Conservation (phyloP, 1,284 basidiomycete genomes). For the Moesziomyces globuligerus region DNA sequence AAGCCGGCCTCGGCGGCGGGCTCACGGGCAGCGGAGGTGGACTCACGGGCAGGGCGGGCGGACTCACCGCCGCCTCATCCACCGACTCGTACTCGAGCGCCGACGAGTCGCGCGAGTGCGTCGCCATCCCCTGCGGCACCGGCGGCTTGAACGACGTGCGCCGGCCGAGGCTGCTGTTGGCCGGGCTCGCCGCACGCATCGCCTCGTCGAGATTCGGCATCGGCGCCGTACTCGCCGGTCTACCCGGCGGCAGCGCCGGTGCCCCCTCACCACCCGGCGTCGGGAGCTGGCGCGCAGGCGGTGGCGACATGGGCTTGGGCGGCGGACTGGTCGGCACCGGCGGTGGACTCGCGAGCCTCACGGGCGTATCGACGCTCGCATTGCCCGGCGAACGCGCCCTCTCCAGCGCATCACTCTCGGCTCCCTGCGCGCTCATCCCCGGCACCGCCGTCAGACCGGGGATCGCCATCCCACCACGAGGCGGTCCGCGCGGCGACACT, state of each 20-base stretch:
- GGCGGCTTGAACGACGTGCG: conserved; percentile 37
- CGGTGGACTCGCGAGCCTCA: conserved; percentile 24
- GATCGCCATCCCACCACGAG: conserved; percentile 61
- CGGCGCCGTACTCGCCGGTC: conserved; percentile 39
- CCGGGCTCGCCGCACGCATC: conserved; percentile 35
- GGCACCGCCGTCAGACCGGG: conserved; percentile 51
- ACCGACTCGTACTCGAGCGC: conserved; percentile 26
- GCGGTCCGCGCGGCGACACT: conserved; percentile 28
- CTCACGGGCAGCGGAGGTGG: conserved; percentile 45
- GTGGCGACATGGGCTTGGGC: conserved; percentile 36
- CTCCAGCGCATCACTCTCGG: conserved; percentile 33
- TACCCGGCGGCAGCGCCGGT: conserved; percentile 25
- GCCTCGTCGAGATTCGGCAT: conserved; percentile 38
- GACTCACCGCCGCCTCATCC: conserved; percentile 68
- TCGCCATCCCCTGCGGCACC: conserved; percentile 27
- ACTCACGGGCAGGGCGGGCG: conserved; percentile 64
- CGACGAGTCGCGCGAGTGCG: conserved; percentile 34
- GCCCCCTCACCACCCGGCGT: conserved; percentile 19
- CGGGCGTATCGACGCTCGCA: conserved; percentile 19
- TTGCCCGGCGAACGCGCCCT: conserved; percentile 35
- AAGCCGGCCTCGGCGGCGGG: conserved; percentile 75
- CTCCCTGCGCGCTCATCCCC: conserved; percentile 25
- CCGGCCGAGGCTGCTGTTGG: conserved; percentile 27
- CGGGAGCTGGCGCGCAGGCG: conserved; percentile 18
- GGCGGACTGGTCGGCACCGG: conserved; percentile 29